Evolutionary conservation across 1,139 yeast genomes (phyloP).

Genomic region (Diutina sp.): DNA sequence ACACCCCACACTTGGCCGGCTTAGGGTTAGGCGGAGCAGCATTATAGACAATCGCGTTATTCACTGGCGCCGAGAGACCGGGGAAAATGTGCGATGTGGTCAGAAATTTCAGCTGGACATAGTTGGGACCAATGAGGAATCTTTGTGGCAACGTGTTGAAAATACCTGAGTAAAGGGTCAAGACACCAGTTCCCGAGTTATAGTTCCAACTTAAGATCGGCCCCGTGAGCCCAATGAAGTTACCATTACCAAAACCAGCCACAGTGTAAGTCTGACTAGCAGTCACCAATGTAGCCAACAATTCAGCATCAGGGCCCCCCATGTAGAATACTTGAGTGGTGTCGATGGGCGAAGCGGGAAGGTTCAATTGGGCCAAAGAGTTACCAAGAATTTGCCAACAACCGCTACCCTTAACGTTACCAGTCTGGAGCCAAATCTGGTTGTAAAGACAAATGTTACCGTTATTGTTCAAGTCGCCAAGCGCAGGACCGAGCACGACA

Average conservation of each 20-base stretch:
- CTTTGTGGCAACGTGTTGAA: not conserved
- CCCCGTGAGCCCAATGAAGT: not conserved
- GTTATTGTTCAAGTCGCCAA: not conserved
- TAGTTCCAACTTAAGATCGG: not conserved
- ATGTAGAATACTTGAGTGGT: not conserved
- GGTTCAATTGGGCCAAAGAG: not conserved
- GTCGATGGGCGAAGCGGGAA: not conserved
- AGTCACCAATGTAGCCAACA: not conserved
- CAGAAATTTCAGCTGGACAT: not conserved
- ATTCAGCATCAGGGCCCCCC: not conserved
- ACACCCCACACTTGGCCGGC: not conserved
- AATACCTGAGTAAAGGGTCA: not conserved
- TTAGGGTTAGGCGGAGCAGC: not conserved
- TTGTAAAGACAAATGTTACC: constrained; percentile 1
- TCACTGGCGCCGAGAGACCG: not conserved
- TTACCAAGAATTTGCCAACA: not conserved
- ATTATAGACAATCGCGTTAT: not conserved
- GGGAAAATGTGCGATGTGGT: not conserved
- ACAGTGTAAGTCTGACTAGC: not conserved
- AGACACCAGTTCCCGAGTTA: not conserved
- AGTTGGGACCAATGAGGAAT: not conserved
- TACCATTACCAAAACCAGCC: constrained; percentile 1
- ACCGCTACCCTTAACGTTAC: not conserved
- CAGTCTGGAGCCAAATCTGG: not conserved
- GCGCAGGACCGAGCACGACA: not conserved